Conservation (phyloP, 139 green algal species). For the Eudorina sp. region DNA sequence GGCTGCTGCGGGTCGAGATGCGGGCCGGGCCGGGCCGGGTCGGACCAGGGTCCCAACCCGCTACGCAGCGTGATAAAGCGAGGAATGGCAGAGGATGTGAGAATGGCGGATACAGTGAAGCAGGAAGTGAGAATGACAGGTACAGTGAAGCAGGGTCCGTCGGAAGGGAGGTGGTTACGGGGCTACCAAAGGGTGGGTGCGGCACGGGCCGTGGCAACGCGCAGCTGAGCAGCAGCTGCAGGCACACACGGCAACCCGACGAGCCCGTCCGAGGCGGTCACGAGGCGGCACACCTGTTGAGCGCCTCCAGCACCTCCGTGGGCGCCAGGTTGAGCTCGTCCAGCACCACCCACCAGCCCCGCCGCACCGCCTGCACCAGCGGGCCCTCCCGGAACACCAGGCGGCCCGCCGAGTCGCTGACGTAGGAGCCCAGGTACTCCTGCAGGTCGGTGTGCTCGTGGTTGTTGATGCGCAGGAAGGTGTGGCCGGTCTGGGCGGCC, state of each 20-base stretch:
- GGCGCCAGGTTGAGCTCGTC: conserved; percentile 99
- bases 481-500: conserved; percentile 92
- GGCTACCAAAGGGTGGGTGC: too few species aligned
- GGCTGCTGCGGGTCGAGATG: too few species aligned
- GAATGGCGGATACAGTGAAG: too few species aligned
- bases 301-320: conserved; percentile 95
- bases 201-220: too few species aligned
- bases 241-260: neutral
- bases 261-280: neutral
- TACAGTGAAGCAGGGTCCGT: too few species aligned
- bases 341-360: conserved; percentile 96
- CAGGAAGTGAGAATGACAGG: too few species aligned
- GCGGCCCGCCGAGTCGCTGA: conserved; percentile 77
- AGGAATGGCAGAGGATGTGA: too few species aligned
- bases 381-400: conserved; percentile 94
- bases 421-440: conserved; percentile 97
- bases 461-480: conserved; percentile 99
- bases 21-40: too few species aligned
- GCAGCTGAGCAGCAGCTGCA: too few species aligned
- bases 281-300: conserved; percentile 85
- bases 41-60: too few species aligned
- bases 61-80: too few species aligned
- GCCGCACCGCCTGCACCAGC: conserved; percentile 92
- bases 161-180: too few species aligned
- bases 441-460: conserved; percentile 98